phyloP scores from a whole-genome alignment of 768 basidiomycete genomes.

The Lactifluus hygrophoroides region DNA sequence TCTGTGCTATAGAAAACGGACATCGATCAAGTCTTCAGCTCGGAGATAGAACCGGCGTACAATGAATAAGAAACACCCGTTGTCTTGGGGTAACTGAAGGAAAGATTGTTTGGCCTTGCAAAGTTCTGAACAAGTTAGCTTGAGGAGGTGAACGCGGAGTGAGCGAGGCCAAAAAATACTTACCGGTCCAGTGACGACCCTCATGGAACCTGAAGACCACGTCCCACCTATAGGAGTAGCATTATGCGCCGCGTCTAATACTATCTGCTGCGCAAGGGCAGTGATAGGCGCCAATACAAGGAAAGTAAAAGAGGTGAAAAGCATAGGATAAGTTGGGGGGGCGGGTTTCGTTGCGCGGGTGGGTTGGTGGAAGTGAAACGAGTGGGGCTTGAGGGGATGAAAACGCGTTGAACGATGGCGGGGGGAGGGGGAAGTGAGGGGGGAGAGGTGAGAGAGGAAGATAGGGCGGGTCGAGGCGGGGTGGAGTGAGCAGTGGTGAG shows the following conservation, averaged over 20 bases:
- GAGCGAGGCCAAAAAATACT: slow-evolving; percentile 30
- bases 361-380: too few species aligned
- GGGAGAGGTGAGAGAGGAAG: slow-evolving; percentile 18
- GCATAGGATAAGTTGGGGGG: not conserved
- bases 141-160: not conserved
- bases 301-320: slow-evolving; percentile 16
- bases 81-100: slow-evolving; percentile 76
- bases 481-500: too few species aligned
- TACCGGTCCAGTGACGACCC: slow-evolving; percentile 76
- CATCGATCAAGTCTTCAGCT: not conserved
- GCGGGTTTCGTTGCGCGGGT: too few species aligned
- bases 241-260: slow-evolving; percentile 47
- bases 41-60: slow-evolving; percentile 39
- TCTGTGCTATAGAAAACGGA: slow-evolving; percentile 39
- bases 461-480: too few species aligned
- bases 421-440: slow-evolving; percentile 1
- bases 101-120: slow-evolving; percentile 71
- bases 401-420: too few species aligned
- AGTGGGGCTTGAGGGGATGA: too few species aligned
- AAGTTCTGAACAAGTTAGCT: slow-evolving; percentile 47
- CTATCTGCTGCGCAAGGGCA: slow-evolving; percentile 26
- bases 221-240: slow-evolving; percentile 66
- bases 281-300: slow-evolving; percentile 20
- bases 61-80: slow-evolving; percentile 88
- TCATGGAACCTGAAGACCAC: slow-evolving; percentile 74